These are phyloP conservation scores for Colletotrichum sp. DNA, from an alignment of 2,329 filamentous ascomycete genomes.

Conservation along the genomic window DNA sequence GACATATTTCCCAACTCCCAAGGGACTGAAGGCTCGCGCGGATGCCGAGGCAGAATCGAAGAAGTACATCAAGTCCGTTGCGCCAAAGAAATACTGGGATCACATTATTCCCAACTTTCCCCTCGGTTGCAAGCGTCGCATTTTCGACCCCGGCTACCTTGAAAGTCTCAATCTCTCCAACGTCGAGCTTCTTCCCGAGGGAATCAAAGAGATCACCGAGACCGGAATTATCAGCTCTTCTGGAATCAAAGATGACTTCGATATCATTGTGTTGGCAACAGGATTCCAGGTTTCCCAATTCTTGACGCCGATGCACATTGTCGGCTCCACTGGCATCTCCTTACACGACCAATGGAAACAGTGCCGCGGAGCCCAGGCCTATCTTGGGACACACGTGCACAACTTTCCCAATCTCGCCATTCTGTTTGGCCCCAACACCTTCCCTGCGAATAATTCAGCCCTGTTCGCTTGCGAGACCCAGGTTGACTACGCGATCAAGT, in stretches of 20 bases:
- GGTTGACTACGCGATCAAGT: constrained; percentile 28
- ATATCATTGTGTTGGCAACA: constrained; percentile 31
- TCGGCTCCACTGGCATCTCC: constrained; percentile 24
- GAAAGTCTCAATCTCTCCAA: constrained; percentile 31
- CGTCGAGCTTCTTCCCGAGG: constrained; percentile 31
- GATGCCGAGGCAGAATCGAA: background rate
- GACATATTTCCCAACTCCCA: constrained; percentile 18
- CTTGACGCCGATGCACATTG: constrained; percentile 30
- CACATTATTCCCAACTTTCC: constrained; percentile 35
- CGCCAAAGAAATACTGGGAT: constrained; percentile 31
- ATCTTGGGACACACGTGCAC: constrained; percentile 32
- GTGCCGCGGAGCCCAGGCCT: constrained; percentile 28
- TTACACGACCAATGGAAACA: constrained; percentile 31
- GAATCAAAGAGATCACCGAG: constrained; percentile 28
- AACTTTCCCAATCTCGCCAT: constrained; percentile 36
- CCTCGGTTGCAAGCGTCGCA: constrained; percentile 39
- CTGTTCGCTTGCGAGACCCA: constrained; percentile 29
- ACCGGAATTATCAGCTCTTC: constrained; percentile 27
- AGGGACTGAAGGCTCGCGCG: constrained; percentile 16
- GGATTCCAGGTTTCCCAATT: constrained; percentile 30
- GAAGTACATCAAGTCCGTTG: constrained; percentile 30
- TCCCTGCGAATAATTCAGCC: constrained; percentile 30
- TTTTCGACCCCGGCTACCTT: constrained; percentile 39
- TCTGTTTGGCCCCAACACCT: constrained; percentile 32
- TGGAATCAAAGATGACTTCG: constrained; percentile 25